Evolutionary conservation across 176 grass and related monocot genomes (phyloP).

Genomic region (Oryza officinalis): DNA sequence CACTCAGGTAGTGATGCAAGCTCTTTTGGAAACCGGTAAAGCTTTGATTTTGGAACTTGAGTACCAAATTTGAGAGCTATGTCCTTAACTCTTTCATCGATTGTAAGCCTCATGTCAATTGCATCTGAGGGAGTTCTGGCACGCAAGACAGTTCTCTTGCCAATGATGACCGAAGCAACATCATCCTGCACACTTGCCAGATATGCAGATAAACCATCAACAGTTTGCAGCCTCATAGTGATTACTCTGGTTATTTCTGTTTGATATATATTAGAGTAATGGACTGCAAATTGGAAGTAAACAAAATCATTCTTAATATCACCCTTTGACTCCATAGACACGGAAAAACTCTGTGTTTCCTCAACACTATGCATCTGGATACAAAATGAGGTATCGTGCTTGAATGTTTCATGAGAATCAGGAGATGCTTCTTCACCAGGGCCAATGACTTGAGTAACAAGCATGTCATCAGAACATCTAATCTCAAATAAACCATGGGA

Average conservation of each 20-base stretch:
- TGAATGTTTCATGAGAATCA: slow-evolving; percentile 96
- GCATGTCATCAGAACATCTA: slow-evolving; percentile 85
- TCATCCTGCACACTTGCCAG: slow-evolving; percentile 74
- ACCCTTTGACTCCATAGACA: slow-evolving; percentile 88
- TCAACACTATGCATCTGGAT: slow-evolving; percentile 97
- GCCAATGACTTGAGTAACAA: slow-evolving; percentile 95
- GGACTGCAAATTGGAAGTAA: slow-evolving; percentile 93
- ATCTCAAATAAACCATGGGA: slow-evolving; percentile 95
- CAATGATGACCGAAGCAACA: slow-evolving; percentile 72
- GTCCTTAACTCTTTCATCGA: slow-evolving; percentile 94
- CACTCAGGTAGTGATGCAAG: slow-evolving; percentile 74
- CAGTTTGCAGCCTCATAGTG: slow-evolving; percentile 70
- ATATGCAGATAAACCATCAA: slow-evolving; percentile 80
- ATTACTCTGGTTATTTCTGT: slow-evolving; percentile 87
- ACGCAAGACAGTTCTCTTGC: slow-evolving; percentile 71
- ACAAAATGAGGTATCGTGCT: slow-evolving; percentile 76
- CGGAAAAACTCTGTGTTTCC: slow-evolving; percentile 84
- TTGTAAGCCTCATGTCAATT: slow-evolving; percentile 61
- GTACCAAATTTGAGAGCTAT: slow-evolving; percentile 84
- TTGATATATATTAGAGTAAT: slow-evolving; percentile 81
- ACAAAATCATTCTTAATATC: slow-evolving; percentile 88
- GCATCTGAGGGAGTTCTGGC: slow-evolving; percentile 67
- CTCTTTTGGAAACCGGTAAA: slow-evolving; percentile 84
- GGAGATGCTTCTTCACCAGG: slow-evolving; percentile 88
- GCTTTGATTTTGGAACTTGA: slow-evolving; percentile 81